phyloP scores from a whole-genome alignment of 495 filamentous ascomycete species.

The Xylaria nigripes region DNA sequence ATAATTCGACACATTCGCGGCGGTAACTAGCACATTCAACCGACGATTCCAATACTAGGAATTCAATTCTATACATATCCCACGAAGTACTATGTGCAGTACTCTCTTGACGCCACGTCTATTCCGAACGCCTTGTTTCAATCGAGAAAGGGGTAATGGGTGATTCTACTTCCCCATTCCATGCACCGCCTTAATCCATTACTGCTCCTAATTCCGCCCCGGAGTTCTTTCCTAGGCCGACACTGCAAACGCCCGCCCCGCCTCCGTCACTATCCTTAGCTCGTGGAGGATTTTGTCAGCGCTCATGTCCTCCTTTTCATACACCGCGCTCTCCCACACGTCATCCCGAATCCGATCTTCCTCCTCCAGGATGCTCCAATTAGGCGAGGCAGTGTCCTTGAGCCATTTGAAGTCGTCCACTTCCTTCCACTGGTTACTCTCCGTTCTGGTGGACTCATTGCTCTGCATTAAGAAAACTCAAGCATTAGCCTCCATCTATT shows the following conservation, averaged over 20 bases:
- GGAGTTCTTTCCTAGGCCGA: not conserved
- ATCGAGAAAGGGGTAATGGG: not conserved
- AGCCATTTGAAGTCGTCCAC: slow-evolving; percentile 98
- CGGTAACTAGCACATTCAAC: not conserved
- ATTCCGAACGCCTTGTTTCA: not conserved
- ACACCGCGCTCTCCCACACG: slow-evolving; percentile 64
- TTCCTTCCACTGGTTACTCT: slow-evolving; percentile 69
- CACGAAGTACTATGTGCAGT: not conserved
- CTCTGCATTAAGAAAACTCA: slow-evolving; percentile 13
- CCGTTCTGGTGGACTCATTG: slow-evolving; percentile 22
- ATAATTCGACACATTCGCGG: no score
- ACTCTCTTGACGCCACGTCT: not conserved
- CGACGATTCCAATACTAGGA: not conserved
- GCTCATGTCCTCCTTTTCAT: slow-evolving; percentile 52
- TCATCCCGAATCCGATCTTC: slow-evolving; percentile 52
- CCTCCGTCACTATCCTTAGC: slow-evolving; percentile 16
- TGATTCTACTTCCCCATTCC: not conserved
- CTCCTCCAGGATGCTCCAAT: slow-evolving; percentile 67
- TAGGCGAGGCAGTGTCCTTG: slow-evolving; percentile 74
- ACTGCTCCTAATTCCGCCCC: not conserved
- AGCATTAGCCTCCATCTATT: not conserved
- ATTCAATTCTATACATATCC: not conserved
- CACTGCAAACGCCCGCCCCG: slow-evolving; percentile 34
- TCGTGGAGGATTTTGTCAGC: slow-evolving; percentile 55
- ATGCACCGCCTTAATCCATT: not conserved